Base-by-base conservation (phyloP, 73 alveolate species). In the Durusdinium trenchii region DNA sequence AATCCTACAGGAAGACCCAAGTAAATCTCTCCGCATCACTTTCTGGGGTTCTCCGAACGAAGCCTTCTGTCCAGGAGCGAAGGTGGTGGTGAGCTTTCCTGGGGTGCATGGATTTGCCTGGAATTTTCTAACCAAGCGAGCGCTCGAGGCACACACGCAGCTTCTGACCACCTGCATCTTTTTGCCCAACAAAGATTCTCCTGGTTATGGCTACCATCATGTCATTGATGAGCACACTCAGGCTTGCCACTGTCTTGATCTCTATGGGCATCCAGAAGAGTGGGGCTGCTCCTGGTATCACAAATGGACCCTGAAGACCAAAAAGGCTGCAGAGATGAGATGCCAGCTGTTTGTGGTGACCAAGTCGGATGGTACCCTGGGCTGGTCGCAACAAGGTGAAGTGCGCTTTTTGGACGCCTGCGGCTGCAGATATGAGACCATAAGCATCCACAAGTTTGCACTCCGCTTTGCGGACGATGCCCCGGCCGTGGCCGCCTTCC, bases 221-320 rank as follows among this genome's bases (percentile, higher is more conserved):
- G 28, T 9, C 20, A 73, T 30, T 30, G 85, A 40, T 23, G 26
- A 12, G 20, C 52, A 73, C 14, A 30, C 51, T 50, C 28, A 40
- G 6, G 85, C 30, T 35, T 40, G 87, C 61, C 43, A 5, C 38
- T 43, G 61, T 47, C 43, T 6, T 60, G 62, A 76, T 38, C 61
- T 42, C 23, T 76, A 76, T 43, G 62, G 61, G 23, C 16, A 9
- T 4, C 36, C 20, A 28, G 61, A 40, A 43, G 42, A 5, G 10
- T 76, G 60, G 60, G 87, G 87, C 36, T 76, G 87, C 61, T 7
- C 36, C 42, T 76, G 87, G 87, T 76, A 42, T 60, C 42, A 40
- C 16, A n/a, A 42, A 3, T 76, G 87, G 87, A 76, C 14, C 40
- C 40, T 42, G 12, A 76, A 76, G 50, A 76, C 62, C 43, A n/a